Conservation (phyloP, 2,329 filamentous ascomycete genomes). For the Hymenoscyphus fructigenus region DNA sequence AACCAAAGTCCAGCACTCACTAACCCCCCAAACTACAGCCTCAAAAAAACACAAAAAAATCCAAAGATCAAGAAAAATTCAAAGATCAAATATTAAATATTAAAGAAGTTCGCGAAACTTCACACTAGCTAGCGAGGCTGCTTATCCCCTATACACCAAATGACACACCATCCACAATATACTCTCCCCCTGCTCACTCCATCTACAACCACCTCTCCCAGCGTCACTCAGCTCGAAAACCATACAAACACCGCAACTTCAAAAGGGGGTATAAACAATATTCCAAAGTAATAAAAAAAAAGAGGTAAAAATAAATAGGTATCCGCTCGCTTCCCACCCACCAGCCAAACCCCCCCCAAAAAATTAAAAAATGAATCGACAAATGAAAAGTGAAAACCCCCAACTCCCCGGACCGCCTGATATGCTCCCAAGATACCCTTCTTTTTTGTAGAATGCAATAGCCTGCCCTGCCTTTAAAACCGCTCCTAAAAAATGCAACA, state of each 20-base stretch:
- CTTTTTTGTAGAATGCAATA: no score
- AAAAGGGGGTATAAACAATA: not conserved
- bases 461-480: not conserved
- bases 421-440: not conserved
- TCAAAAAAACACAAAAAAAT: no score
- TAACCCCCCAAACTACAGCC: no score
- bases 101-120: no score
- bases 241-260: not conserved
- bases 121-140: no score
- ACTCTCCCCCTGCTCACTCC: no score
- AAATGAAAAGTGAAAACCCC: no score
- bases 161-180: no score
- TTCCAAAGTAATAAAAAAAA: not conserved
- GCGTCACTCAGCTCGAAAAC: not conserved
- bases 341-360: not conserved
- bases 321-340: not conserved
- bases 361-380: not conserved
- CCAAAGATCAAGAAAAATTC: no score
- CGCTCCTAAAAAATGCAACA: not conserved
- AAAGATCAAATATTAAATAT: no score
- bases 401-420: not conserved
- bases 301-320: not conserved
- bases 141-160: no score
- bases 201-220: not conserved
- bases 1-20: no score